phyloP scores from a whole-genome alignment of 331 rosid genomes.

The Pyracantha coccinea region DNA sequence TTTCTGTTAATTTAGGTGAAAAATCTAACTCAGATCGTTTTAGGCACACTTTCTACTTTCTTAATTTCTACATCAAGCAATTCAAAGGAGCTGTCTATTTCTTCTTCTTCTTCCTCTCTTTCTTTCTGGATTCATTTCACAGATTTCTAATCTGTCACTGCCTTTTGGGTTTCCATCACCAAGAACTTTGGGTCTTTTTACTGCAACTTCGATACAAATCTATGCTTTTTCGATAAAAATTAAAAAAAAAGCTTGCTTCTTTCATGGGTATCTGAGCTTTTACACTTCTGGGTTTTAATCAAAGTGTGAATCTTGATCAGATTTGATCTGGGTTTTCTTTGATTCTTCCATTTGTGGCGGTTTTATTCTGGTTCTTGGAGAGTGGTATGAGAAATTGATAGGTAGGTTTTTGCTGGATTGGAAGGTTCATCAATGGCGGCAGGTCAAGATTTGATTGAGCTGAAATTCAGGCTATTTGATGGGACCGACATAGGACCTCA shows the following conservation, averaged over 20 bases:
- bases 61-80: slow-evolving; percentile 19
- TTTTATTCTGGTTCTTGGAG: slow-evolving; percentile 7
- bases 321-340: slow-evolving; percentile 21
- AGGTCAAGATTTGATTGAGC: slow-evolving; percentile 33
- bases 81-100: not conserved
- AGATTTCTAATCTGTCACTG: not conserved
- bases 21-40: slow-evolving; percentile 8
- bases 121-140: not conserved
- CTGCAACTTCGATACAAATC: not conserved
- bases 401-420: slow-evolving; percentile 6
- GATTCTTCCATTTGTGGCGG: not conserved
- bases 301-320: not conserved
- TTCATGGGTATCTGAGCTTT: not conserved
- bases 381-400: slow-evolving; percentile 22
- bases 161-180: slow-evolving; percentile 13
- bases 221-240: not conserved
- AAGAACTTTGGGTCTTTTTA: slow-evolving; percentile 8
- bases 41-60: slow-evolving; percentile 5
- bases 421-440: slow-evolving; percentile 23
- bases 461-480: slow-evolving; percentile 41
- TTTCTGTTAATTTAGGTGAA: slow-evolving; percentile 34
- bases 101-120: not conserved
- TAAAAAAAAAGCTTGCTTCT: not conserved
- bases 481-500: slow-evolving; percentile 41
- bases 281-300: slow-evolving; percentile 1